A percentile compares a stretch with the other conserved stretches of the same genome.
Evolutionary conservation across 441 rosid genomes (phyloP).

Genomic region (Mallotus repandus): DNA sequence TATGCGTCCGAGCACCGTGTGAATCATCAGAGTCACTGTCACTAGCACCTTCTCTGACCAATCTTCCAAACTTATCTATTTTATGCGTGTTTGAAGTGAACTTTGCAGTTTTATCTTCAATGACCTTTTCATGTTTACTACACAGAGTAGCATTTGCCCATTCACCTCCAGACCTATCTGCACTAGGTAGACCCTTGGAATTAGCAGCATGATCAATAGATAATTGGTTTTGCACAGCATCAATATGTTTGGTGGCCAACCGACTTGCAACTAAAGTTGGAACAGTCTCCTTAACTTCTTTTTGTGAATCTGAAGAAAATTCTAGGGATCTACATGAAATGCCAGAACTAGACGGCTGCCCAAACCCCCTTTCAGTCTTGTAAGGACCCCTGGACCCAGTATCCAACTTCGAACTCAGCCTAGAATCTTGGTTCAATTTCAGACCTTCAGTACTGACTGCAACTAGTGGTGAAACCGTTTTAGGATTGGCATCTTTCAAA

Average conservation of each 20-base stretch:
- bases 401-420: slow-evolving; percentile 23
- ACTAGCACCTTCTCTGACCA: slow-evolving; percentile 50
- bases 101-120: slow-evolving; percentile 25
- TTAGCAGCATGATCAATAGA: slow-evolving; percentile 23
- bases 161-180: slow-evolving; percentile 24
- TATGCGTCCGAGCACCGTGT: slow-evolving; percentile 25
- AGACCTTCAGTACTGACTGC: slow-evolving; percentile 16
- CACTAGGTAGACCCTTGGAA: slow-evolving; percentile 23
- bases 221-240: slow-evolving; percentile 19
- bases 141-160: slow-evolving; percentile 16
- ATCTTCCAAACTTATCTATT: slow-evolving; percentile 62
- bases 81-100: slow-evolving; percentile 32
- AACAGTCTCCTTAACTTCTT: slow-evolving; percentile 22
- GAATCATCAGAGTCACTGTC: slow-evolving; percentile 64
- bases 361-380: slow-evolving; percentile 27
- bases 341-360: slow-evolving; percentile 21
- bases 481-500: slow-evolving; percentile 13
- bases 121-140: slow-evolving; percentile 30
- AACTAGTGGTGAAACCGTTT: slow-evolving; percentile 19
- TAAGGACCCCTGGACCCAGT: slow-evolving; percentile 6
- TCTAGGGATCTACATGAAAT: slow-evolving; percentile 12
- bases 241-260: slow-evolving; percentile 20
- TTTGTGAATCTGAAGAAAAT: slow-evolving; percentile 14
- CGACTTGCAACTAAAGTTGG: slow-evolving; percentile 22
- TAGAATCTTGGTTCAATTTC: slow-evolving; percentile 15